Evolutionary conservation across 2,329 filamentous ascomycete species (phyloP), one percentile per base, ranked within the genome.

Genomic region (Mollisiaceae sp.): DNA sequence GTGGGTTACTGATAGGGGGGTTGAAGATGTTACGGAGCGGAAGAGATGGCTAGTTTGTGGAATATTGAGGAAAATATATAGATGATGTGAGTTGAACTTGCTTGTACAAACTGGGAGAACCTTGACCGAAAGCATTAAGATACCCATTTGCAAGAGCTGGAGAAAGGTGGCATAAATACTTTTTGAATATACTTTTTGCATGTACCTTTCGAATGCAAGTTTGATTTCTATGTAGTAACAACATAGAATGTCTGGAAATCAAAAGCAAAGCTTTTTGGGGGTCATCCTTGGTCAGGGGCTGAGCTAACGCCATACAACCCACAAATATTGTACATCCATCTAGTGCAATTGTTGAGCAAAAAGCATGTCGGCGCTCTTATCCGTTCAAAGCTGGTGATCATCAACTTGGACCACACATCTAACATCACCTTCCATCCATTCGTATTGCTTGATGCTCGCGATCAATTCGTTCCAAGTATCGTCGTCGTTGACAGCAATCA

Each of bases 41-140:
- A 93, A 92, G 79, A 84, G 87, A 69, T 93, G 90, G 90, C 78
- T 91, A n/a, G 86, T 86, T 4, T 80, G 91, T 63, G 85, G 82
- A 4, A 78, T 84, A 64, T 73, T 89, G 71, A 83, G 70, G 69
- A 75, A 67, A 63, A 69, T 50, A 18, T 32, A 20, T n/a, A 15
- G 36, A 4, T 61, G 36, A 63, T 36, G 35, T 15, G 45, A n/a
- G n/a, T 22, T 41, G 36, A 39, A 20, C 38, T 32, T 22, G 9
- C 20, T 50, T 60, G 59, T 47, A 8, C 2, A n/a, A 38, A 4
- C 15, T 55, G 22, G 22, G 1, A 32, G 12, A 20, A 14, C 15
- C 52, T 55, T 9, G 24, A 8, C 11, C 41, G 4, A 12, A 22
- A 22, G n/a, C n/a, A 50, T 4, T 18, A 50, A 50, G 45, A 50